phyloP scores from a whole-genome alignment of 2,329 filamentous ascomycete species.

The Elsinoe necatrix region DNA sequence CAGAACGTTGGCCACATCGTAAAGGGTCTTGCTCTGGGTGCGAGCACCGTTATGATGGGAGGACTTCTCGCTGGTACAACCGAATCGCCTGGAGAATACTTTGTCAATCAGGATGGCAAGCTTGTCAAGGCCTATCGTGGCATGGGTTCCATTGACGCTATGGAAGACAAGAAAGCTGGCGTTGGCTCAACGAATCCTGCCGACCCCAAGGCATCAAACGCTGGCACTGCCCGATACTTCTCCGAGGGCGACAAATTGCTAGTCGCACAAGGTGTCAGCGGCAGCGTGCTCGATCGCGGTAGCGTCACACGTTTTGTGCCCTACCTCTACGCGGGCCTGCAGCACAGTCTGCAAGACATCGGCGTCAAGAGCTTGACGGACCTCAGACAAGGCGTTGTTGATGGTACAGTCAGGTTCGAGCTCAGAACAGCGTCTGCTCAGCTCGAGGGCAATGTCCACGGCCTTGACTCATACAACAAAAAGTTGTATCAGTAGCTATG shows the following conservation, averaged over 20 bases:
- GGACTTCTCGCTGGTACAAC: conserved; percentile 94
- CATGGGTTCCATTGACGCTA: conserved; percentile 97
- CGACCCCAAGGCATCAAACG: conserved; percentile 67
- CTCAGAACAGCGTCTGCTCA: conserved; percentile 88
- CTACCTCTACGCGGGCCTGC: conserved; percentile 88
- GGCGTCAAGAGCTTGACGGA: conserved; percentile 71
- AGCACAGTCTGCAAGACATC: conserved; percentile 96
- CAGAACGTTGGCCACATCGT: conserved; percentile 99
- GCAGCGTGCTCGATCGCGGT: conserved; percentile 70
- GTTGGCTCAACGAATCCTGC: conserved; percentile 47
- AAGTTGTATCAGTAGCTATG: conserved; percentile 76
- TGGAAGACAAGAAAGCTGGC: conserved; percentile 98
- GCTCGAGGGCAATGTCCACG: conserved; percentile 92
- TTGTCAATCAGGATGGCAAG: conserved; percentile 92
- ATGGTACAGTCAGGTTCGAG: conserved; percentile 81
- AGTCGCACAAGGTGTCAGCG: conserved; percentile 93
- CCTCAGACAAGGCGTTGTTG: conserved; percentile 65
- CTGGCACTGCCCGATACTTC: conserved; percentile 95
- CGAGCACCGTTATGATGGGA: conserved; percentile 98
- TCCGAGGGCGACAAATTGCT: conserved; percentile 91
- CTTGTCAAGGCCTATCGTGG: conserved; percentile 98
- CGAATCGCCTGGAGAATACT: conserved; percentile 93
- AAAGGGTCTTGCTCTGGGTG: conserved; percentile 91
- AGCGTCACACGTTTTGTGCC: conserved; percentile 93
- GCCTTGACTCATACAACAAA: conserved; percentile 98